Evolutionary conservation across 2,329 filamentous ascomycete genomes (phyloP), one percentile per base, ranked within the genome.

Genomic region (Penicillium sp.): DNA sequence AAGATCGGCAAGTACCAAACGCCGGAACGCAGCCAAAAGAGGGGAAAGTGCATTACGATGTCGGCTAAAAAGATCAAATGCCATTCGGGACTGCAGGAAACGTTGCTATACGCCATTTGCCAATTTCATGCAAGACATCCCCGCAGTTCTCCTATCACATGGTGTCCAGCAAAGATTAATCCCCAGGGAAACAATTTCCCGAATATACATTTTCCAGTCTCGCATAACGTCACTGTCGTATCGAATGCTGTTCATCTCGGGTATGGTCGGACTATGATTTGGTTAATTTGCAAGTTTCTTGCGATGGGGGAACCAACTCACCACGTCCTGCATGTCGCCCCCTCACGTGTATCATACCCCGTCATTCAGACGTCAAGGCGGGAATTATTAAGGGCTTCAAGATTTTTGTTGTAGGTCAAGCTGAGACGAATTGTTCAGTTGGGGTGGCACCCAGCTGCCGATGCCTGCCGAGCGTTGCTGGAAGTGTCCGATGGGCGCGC

Each of bases 1-100:
- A 36, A 36, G 34, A 36, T 36, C 34, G 11, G 14, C 34, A 36
- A n/a, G 34, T 36, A 36, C 34, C n/a, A n/a, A 14, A n/a, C 13
- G n/a, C 34, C n/a, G n/a, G 16, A 34, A 18, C 18, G 18, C 18
- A 18, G 18, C 18, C 24, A 49, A 50, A 54, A 40, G 40, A 45
- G 42, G 52, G 52, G 52, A 34, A 49, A 38, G 29, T 18, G 47
- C 43, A 47, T 18, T 29, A 27, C 24, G 40, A 27, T 18, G 44
- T 51, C 51, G 31, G 22, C 31, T 36, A 49, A 44, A 49, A 44
- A 21, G 18, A 31, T 24, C 22, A 11, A n/a, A 13, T 29, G n/a
- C 10, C 34, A 42, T 29, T 36, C 16, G 40, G 24, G 39, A 39
- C 40, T 40, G n/a, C 18, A n/a, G 42, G 22, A 16, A 50, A 45